A percentile compares a stretch with the other conserved stretches of the same genome.
Conservation (phyloP, 352 stramenopile genomes). For the Pythium utonaiense region DNA sequence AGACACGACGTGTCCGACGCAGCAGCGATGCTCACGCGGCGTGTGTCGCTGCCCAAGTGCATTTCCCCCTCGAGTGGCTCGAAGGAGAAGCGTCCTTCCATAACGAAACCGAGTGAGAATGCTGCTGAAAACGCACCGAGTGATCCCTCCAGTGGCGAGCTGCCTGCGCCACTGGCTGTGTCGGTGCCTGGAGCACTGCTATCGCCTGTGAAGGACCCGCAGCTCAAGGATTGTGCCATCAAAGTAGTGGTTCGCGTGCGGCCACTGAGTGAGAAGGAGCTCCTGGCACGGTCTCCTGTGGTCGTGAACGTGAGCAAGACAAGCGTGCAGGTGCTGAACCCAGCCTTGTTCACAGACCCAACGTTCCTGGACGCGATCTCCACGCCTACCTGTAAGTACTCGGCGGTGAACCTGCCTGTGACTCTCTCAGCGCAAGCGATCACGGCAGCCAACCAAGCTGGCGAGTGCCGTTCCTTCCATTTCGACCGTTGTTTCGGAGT, state of each 20-base stretch:
- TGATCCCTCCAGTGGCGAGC: background rate
- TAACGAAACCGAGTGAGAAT: background rate
- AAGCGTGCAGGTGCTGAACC: conserved; percentile 63
- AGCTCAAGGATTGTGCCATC: conserved; percentile 39
- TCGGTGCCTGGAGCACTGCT: background rate
- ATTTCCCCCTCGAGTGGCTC: conserved; percentile 12
- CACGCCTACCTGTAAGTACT: conserved; percentile 20
- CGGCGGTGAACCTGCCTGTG: conserved; percentile 19
- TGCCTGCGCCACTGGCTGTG: background rate
- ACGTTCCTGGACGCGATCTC: conserved; percentile 44
- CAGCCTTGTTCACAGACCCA: conserved; percentile 52
- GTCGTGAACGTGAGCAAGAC: conserved; percentile 48
- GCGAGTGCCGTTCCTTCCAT: conserved; percentile 65
- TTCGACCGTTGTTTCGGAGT: conserved; percentile 79
- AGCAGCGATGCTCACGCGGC: conserved; percentile 14
- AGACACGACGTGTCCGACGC: background rate
- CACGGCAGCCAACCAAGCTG: conserved; percentile 30
- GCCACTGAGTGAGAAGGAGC: conserved; percentile 56
- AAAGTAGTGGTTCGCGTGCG: conserved; percentile 73
- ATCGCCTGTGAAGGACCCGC: conserved; percentile 22
- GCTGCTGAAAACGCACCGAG: background rate
- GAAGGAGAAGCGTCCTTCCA: background rate
- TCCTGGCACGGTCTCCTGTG: conserved; percentile 40
- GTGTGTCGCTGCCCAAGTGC: conserved; percentile 26
- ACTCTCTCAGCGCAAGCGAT: conserved; percentile 31